Evolutionary conservation across 768 basidiomycete genomes (phyloP).

Genomic region (Leucocoprinus leucothites): DNA sequence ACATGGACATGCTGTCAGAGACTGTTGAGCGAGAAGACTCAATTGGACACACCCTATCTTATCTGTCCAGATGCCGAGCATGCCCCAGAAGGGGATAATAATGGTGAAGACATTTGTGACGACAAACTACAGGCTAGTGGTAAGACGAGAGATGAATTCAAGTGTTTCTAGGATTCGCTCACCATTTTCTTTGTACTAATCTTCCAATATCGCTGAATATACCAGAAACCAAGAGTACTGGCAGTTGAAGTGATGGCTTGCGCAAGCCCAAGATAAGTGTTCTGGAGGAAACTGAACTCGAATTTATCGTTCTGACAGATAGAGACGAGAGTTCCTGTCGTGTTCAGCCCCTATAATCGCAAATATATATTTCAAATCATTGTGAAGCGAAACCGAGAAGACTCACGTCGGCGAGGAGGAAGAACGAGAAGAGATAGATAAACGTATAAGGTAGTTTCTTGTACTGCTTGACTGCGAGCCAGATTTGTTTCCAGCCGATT

Average conservation of each 20-base stretch:
- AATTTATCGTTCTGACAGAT: slow-evolving; percentile 85
- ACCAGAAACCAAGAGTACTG: slow-evolving; percentile 79
- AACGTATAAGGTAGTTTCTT: slow-evolving; percentile 80
- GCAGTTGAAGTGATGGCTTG: slow-evolving; percentile 75
- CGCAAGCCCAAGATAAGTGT: slow-evolving; percentile 72
- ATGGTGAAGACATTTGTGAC: slow-evolving; percentile 49
- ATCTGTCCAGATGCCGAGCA: slow-evolving; percentile 80
- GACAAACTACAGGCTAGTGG: not conserved
- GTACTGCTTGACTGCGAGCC: slow-evolving; percentile 71
- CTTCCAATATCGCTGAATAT: slow-evolving; percentile 77
- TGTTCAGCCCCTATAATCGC: slow-evolving; percentile 66
- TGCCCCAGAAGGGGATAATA: slow-evolving; percentile 81
- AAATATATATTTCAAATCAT: not conserved
- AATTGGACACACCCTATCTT: slow-evolving; percentile 56
- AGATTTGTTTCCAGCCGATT: slow-evolving; percentile 90
- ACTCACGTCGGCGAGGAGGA: slow-evolving; percentile 74
- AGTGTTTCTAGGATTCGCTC: slow-evolving; percentile 10
- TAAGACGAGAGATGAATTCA: not conserved
- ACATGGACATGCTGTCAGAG: not conserved
- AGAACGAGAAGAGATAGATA: slow-evolving; percentile 71
- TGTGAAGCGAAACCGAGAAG: not conserved
- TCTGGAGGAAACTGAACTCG: slow-evolving; percentile 76
- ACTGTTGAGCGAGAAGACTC: not conserved
- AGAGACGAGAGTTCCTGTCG: slow-evolving; percentile 68
- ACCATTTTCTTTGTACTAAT: slow-evolving; percentile 83